Evolutionary conservation across 1,139 yeast species (phyloP).

Genomic region (Yamadazyma dushanensis): DNA sequence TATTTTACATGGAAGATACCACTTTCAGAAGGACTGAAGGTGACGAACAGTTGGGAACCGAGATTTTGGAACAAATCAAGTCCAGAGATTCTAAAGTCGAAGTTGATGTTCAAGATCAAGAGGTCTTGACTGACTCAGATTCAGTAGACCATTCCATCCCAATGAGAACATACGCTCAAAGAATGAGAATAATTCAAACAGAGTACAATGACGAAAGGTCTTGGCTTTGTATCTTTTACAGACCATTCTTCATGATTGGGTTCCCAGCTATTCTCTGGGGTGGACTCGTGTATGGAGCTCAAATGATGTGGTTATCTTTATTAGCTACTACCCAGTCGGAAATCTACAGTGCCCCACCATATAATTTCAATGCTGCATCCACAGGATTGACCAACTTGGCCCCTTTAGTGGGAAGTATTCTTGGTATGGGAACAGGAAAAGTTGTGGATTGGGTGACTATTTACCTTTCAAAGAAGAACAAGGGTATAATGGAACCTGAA

Average conservation of each 20-base stretch:
- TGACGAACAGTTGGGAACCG: slow-evolving; percentile 20
- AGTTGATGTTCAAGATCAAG: slow-evolving; percentile 7
- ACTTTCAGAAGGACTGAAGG: slow-evolving; percentile 27
- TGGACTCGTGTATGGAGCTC: slow-evolving; percentile 63
- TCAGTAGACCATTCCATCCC: slow-evolving; percentile 23
- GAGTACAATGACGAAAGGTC: slow-evolving; percentile 42
- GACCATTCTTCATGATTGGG: slow-evolving; percentile 45
- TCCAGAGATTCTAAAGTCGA: slow-evolving; percentile 20
- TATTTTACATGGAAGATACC: slow-evolving; percentile 49
- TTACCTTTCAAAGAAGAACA: slow-evolving; percentile 31
- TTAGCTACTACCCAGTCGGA: slow-evolving; percentile 47
- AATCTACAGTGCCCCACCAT: slow-evolving; percentile 36
- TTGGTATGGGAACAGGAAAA: slow-evolving; percentile 46
- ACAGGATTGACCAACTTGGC: slow-evolving; percentile 48
- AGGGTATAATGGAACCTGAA: slow-evolving; percentile 45
- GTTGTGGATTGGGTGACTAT: slow-evolving; percentile 43
- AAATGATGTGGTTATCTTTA: slow-evolving; percentile 56
- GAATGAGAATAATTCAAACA: slow-evolving; percentile 32
- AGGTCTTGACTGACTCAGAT: slow-evolving; percentile 11
- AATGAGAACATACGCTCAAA: slow-evolving; percentile 35
- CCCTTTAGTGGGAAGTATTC: slow-evolving; percentile 37
- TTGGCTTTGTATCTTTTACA: slow-evolving; percentile 36
- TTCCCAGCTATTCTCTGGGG: slow-evolving; percentile 65
- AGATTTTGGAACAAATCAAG: slow-evolving; percentile 26
- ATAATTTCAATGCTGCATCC: slow-evolving; percentile 33